Evolutionary conservation across 176 grass and related monocot species (phyloP).

Genomic region (Carex cristatella): DNA sequence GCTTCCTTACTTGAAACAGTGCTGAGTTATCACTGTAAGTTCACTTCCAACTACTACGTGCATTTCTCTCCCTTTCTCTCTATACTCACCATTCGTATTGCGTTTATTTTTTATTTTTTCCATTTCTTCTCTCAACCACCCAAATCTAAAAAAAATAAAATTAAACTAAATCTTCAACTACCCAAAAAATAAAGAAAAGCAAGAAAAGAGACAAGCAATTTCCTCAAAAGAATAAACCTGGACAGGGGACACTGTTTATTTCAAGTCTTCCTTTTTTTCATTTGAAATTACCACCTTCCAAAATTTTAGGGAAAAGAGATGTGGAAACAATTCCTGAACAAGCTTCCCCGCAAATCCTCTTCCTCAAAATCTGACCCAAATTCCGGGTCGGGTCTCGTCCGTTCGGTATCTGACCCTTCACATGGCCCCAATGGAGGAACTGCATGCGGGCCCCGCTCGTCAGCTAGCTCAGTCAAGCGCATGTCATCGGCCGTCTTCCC

Average conservation of each 20-base stretch:
- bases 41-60: not conserved
- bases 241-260: not conserved
- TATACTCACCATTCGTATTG: not conserved
- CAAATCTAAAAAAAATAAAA: conserved; percentile 20
- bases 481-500: conserved; percentile 95
- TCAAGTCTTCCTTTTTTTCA: not conserved
- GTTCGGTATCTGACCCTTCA: conserved; percentile 42
- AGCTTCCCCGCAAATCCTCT: conserved; percentile 83
- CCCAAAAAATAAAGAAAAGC: conserved; percentile 6
- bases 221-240: not conserved
- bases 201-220: not conserved
- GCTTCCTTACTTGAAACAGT: not conserved
- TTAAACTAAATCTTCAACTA: not conserved
- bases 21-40: not conserved
- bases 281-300: conserved; percentile 1
- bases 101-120: not conserved
- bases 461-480: conserved; percentile 58
- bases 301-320: conserved; percentile 27
- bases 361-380: conserved; percentile 29
- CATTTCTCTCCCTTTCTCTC: not conserved
- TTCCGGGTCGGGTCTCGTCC: conserved; percentile 28
- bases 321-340: conserved; percentile 90
- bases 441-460: conserved; percentile 30
- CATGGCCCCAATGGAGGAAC: conserved; percentile 48
- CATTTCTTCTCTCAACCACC: not conserved